These are phyloP conservation scores for Coemansia sp. DNA, from an alignment of 192 early-diverging fungal species.

Conservation along the genomic window DNA sequence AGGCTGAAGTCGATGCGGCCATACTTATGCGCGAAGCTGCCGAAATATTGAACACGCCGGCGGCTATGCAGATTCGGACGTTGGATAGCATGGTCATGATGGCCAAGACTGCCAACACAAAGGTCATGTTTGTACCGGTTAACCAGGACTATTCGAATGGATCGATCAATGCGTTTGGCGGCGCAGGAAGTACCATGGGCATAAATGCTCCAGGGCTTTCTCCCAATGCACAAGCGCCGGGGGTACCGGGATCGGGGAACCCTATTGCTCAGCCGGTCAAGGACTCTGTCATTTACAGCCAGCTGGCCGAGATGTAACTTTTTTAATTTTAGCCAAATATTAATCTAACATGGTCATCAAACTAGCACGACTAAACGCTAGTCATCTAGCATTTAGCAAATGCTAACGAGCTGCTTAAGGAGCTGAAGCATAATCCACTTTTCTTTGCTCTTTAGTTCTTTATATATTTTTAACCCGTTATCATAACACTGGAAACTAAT, in stretches of 20 bases:
- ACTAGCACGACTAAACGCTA: too few species aligned
- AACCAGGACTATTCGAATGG: constrained; percentile 54
- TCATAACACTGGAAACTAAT: too few species aligned
- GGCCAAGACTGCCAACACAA: constrained; percentile 70
- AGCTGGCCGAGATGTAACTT: constrained; percentile 32
- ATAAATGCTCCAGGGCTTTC: constrained; percentile 16
- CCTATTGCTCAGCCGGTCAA: constrained; percentile 36
- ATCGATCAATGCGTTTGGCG: constrained; percentile 51
- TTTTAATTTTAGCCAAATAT: neutral
- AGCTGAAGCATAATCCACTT: too few species aligned
- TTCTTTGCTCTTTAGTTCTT: too few species aligned
- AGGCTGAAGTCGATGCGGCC: constrained; percentile 83
- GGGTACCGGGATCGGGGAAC: constrained; percentile 2
- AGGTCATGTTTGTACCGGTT: constrained; percentile 70
- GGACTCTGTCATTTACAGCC: constrained; percentile 27
- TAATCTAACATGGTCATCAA: neutral
- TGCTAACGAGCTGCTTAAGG: too few species aligned
- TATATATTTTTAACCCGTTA: too few species aligned
- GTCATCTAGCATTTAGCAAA: too few species aligned
- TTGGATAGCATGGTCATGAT: constrained; percentile 81
- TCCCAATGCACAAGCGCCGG: neutral
- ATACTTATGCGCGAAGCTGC: constrained; percentile 93
- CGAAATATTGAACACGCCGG: constrained; percentile 83
- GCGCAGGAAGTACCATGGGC: constrained; percentile 40
- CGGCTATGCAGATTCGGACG: constrained; percentile 85